Evolutionary conservation across 2,329 filamentous ascomycete species (phyloP).

Genomic region (Botryotinia convoluta): DNA sequence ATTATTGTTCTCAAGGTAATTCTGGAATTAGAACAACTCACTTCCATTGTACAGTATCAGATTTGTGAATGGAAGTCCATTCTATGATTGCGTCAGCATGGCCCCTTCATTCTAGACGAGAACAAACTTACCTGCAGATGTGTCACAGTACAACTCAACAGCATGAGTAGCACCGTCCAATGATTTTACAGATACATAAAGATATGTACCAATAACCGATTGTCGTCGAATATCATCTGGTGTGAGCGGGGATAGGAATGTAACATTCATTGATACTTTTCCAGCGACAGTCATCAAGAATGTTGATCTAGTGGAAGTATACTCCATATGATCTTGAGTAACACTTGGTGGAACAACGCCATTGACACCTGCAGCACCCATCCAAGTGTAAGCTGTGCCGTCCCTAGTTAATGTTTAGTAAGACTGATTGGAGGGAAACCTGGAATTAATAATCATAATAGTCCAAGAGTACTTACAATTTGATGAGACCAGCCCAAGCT

Average conservation of each 20-base stretch:
- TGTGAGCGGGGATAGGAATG: conserved; percentile 70
- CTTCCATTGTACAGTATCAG: conserved; percentile 58
- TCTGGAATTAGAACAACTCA: conserved; percentile 55
- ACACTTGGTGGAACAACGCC: conserved; percentile 47
- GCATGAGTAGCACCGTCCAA: conserved; percentile 60
- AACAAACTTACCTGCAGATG: conserved; percentile 58
- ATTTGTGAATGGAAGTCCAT: conserved; percentile 63
- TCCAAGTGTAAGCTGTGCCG: conserved; percentile 62
- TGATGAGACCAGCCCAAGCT: conserved; percentile 69
- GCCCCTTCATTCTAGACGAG: background rate
- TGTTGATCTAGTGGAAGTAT: conserved; percentile 68
- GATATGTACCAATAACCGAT: conserved; percentile 68
- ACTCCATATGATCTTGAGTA: conserved; percentile 62
- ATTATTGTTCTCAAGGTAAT: conserved; percentile 45
- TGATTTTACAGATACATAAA: conserved; percentile 61
- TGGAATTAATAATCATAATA: background rate
- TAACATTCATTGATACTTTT: conserved; percentile 62
- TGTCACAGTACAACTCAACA: conserved; percentile 70
- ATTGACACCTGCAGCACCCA: conserved; percentile 52
- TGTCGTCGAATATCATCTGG: conserved; percentile 65
- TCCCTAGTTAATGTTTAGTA: conserved; percentile 42
- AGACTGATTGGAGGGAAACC: background rate
- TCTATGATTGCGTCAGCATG: conserved; percentile 48
- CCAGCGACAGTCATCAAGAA: conserved; percentile 65
- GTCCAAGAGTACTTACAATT: conserved; percentile 43